These are phyloP conservation scores for Dictyostelium firmibasis DNA, from an alignment of 78 protist genomes.

Conservation along the genomic window DNA sequence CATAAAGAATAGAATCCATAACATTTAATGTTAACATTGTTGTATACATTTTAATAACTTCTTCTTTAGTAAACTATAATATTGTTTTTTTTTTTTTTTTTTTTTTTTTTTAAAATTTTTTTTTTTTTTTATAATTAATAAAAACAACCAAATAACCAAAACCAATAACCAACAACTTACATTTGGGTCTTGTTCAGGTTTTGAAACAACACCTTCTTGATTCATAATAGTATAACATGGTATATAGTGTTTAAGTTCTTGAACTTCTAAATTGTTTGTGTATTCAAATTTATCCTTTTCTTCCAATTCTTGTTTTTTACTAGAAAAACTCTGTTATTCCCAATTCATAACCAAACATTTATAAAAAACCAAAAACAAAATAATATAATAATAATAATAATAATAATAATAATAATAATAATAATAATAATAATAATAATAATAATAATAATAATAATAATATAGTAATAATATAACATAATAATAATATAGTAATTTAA, in stretches of 20 bases:
- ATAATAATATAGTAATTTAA: too few species aligned
- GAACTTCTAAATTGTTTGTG: constrained; percentile 43
- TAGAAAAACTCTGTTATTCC: background rate
- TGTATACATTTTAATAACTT: constrained; percentile 83
- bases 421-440: too few species aligned
- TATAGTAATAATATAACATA: too few species aligned
- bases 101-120: too few species aligned
- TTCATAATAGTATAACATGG: constrained; percentile 77
- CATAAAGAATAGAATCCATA: constrained; percentile 92
- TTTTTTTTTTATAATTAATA: too few species aligned
- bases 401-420: too few species aligned
- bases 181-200: constrained; percentile 73
- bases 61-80: constrained; percentile 74
- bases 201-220: constrained; percentile 66
- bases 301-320: background rate
- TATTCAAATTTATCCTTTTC: constrained; percentile 32
- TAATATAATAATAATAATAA: too few species aligned
- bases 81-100: too few species aligned
- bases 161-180: background rate
- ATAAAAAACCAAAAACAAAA: too few species aligned
- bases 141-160: too few species aligned
- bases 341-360: too few species aligned
- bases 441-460: too few species aligned
- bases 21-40: constrained; percentile 81
- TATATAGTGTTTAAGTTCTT: constrained; percentile 37